Base-by-base conservation (phyloP, 2,329 filamentous ascomycete species). In the Epichloe uncinata region DNA sequence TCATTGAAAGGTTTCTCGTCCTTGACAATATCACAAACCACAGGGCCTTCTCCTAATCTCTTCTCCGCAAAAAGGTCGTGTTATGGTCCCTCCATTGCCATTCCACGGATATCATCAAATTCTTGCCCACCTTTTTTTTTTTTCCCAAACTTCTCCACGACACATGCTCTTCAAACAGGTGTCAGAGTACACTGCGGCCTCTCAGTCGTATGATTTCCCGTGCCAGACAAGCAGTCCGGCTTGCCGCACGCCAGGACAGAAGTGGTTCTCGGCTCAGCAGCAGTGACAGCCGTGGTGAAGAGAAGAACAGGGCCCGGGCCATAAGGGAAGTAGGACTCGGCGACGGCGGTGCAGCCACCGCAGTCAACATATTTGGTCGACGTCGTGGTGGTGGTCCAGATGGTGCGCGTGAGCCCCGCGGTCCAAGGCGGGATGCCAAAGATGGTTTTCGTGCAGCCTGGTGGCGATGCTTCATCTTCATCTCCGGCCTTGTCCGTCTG, bases 331-430 rank as follows among this genome's bases (percentile, higher is more conserved):
- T 47, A 33, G 3, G 35, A 16, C 1, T 30, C 33, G 16, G 44
- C 38, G 26, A 59, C 38, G 15, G 50, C 40, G 9, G 43, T 50
- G 55, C 63, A 66, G 18, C 35, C 46, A n/a, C 53, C 52, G 55
- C 63, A 66, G 52, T 61, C 55, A 26, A 64, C 34, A 26, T 22
- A 33, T 3, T 22, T 18, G 3, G 58, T 60, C 12, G 18, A 7
- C 0, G 63, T 64, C 0, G 47, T 40, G 0, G 63, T 66, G 2
- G 48, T 42, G 1, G 60, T 58, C 51, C 52, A 65, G n/a, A 59
- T 20, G 1, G 63, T 65, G 2, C 9, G 3, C 0, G 54, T 56
- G 4, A 60, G 57, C 2, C 57, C 59, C 4, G 41, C 52, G 22
- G 52, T 58, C 40, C 55, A 55, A 33, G 26, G 3, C 5, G 43